These are phyloP conservation scores for Fragaria vesca DNA, from an alignment of 306 rosid genomes.

Conservation along the genomic window DNA sequence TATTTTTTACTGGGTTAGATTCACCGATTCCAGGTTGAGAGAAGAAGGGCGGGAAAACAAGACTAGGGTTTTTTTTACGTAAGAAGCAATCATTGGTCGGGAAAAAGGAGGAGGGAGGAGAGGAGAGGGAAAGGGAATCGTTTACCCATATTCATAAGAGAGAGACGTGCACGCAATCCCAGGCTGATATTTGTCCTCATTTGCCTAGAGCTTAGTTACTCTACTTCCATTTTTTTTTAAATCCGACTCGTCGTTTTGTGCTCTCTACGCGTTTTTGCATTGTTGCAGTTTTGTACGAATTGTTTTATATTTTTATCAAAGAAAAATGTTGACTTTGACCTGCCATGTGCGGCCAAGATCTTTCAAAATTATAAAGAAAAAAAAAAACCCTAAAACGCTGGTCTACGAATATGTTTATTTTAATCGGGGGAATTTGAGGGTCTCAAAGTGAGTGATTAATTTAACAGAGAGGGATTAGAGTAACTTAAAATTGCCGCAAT, in stretches of 20 bases:
- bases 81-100: conserved; percentile 20
- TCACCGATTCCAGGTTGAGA: not conserved
- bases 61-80: not conserved
- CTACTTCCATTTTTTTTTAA: not conserved
- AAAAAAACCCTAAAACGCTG: not conserved
- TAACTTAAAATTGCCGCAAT: conserved; percentile 47
- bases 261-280: conserved; percentile 57
- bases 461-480: not conserved
- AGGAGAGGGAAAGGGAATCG: not conserved
- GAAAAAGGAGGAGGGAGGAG: not conserved
- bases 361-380: not conserved
- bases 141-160: not conserved
- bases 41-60: not conserved
- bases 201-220: conserved; percentile 12
- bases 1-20: not conserved
- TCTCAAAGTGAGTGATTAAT: conserved; percentile 16
- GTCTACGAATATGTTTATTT: not conserved
- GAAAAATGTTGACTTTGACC: conserved; percentile 59
- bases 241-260: conserved; percentile 29
- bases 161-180: conserved; percentile 8
- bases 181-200: conserved; percentile 35
- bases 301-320: not conserved
- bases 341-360: conserved; percentile 34
- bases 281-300: not conserved
- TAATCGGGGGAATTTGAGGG: not conserved